Percentiles rank a stretch among this genome's conserved stretches.
Conservation (phyloP, 2,329 filamentous ascomycete species). For the Neodidymelliopsis sp. region DNA sequence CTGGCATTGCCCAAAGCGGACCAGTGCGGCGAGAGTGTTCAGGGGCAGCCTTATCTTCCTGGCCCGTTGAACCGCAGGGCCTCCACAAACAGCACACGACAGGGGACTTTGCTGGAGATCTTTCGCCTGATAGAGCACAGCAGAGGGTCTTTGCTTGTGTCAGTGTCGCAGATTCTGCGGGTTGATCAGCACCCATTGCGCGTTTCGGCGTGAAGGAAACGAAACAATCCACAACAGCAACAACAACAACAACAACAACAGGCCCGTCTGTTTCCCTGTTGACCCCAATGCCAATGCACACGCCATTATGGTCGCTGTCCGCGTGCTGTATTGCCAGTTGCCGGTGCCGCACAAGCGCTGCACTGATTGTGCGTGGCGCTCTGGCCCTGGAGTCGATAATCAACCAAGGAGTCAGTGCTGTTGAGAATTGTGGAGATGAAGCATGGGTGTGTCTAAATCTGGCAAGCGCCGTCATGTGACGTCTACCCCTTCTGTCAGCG, state of each 20-base stretch:
- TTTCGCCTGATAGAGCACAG: slow-evolving; percentile 12
- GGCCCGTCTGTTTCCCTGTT: too few species aligned
- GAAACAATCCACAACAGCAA: slow-evolving; percentile 9
- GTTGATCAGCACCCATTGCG: slow-evolving; percentile 15
- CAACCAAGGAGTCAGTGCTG: slow-evolving; percentile 11
- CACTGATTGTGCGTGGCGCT: slow-evolving; percentile 16
- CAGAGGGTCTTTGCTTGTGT: slow-evolving; percentile 15
- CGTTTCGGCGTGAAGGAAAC: slow-evolving; percentile 16
- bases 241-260: too few species aligned
- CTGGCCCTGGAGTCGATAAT: slow-evolving; percentile 16
- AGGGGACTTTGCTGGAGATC: slow-evolving; percentile 17
- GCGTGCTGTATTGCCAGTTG: slow-evolving; percentile 4
- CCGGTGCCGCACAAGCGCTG: slow-evolving; percentile 15
- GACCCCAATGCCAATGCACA: not conserved
- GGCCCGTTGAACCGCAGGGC: slow-evolving; percentile 18
- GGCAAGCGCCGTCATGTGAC: slow-evolving; percentile 9
- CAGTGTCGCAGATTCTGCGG: slow-evolving; percentile 16
- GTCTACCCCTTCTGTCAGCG: not conserved
- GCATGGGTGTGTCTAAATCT: not conserved
- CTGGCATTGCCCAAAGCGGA: slow-evolving; percentile 6
- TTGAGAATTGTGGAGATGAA: slow-evolving; percentile 16
- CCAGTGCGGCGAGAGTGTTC: slow-evolving; percentile 1
- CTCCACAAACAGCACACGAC: slow-evolving; percentile 17
- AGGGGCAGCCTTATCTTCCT: slow-evolving; percentile 15
- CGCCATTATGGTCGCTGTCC: not conserved